Base-by-base conservation (phyloP, 2,329 filamentous ascomycete genomes). In the Neobulgaria alba region DNA sequence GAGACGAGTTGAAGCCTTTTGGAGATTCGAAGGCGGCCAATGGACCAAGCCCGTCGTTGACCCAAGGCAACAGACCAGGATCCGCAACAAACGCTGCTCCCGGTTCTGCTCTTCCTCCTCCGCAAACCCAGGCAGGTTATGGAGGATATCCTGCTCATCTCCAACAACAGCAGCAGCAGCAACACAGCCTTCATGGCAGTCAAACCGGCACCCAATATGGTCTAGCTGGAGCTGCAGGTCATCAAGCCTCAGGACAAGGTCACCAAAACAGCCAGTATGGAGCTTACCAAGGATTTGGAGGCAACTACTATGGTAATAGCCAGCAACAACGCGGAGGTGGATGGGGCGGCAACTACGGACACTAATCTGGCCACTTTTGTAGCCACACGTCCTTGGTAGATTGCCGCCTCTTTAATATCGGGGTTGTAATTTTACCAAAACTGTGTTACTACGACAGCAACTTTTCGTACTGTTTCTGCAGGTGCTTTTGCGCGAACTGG, bases 211-310 rank as follows among this genome's bases (percentile, higher is more conserved):
- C 54, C 42, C 58, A 60, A 42, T 62, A 63, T 40, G 55, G 53
- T 15, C 69, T 69, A 41, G 71, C 69, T 35, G 69, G 69, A 41
- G 71, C 69, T 34, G 63, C 72, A 34, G 69, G 69, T 33, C 67
- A 70, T 48, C 67, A 68, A 49, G 63, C 61, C 39, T 54, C 45
- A 45, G 63, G 60, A 19, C 65, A 64, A 45, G 64, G 61, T 21
- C 64, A 63, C 42, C 63, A 66, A 46, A 57, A 48, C 48, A 61
- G 57, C 56, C 67, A 69, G 57, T 60, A 62, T 52, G 57, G 58
- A 42, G 65, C 61, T 42, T 66, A 67, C 47, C 68, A 58, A 63
- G 66, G 46, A 59, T 66, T 57, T 58, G 67, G 65, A 33, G 61
- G 51, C 41, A 61, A 57, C 39, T 59, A 65, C 41, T 59, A 60